Conservation (phyloP, 2,329 filamentous ascomycete species). For the Phaeosphaeria sp. region DNA sequence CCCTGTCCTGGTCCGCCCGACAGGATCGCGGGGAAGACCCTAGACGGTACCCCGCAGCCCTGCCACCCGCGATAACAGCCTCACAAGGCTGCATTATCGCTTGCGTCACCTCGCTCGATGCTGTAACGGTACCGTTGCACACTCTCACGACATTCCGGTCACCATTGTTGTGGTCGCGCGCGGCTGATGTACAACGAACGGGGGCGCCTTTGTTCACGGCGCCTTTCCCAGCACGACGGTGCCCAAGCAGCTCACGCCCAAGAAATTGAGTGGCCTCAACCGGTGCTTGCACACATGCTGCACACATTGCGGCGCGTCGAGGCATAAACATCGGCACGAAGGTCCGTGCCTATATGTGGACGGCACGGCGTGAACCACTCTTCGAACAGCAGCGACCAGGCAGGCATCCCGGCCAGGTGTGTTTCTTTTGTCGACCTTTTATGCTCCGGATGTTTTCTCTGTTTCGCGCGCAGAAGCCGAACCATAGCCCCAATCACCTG, state of each 20-base stretch:
- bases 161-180: background rate
- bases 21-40: slow-evolving; percentile 22
- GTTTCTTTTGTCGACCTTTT: background rate
- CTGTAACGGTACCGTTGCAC: background rate
- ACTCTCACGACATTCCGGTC: background rate
- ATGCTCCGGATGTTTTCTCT: no score
- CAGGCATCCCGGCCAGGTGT: background rate
- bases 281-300: background rate
- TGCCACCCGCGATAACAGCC: slow-evolving; percentile 14
- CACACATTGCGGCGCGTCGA: background rate
- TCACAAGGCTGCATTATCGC: slow-evolving; percentile 7
- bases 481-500: background rate
- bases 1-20: slow-evolving; percentile 5
- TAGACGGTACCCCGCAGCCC: slow-evolving; percentile 29
- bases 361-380: background rate
- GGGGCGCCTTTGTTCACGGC: no score
- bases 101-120: background rate
- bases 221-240: background rate
- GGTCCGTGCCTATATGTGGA: background rate
- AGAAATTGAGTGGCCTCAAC: background rate
- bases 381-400: background rate
- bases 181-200: background rate
- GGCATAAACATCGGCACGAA: background rate
- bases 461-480: background rate
- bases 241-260: background rate